Evolutionary conservation across 1,284 basidiomycete genomes (phyloP).

Genomic region (Pyrrhoderma noxium): DNA sequence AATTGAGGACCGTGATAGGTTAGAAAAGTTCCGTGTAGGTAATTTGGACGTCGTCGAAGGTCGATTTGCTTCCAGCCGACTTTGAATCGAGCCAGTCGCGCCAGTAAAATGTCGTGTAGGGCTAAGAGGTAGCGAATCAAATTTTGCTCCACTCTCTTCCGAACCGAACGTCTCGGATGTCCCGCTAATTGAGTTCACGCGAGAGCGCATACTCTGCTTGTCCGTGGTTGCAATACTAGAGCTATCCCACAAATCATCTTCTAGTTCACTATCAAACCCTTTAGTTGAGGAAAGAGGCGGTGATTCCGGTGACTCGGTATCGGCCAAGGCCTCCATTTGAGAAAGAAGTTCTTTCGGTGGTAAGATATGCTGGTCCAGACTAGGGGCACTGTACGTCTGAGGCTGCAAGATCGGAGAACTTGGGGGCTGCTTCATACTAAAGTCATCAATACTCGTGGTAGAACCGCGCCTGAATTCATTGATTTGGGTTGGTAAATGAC

Average conservation of each 20-base stretch:
- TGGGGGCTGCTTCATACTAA: not conserved
- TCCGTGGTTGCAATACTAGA: slow-evolving; percentile 8
- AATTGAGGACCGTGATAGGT: not conserved
- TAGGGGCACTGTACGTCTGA: not conserved
- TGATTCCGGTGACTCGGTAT: slow-evolving; percentile 11
- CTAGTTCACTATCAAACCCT: slow-evolving; percentile 10
- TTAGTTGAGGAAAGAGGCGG: slow-evolving; percentile 12
- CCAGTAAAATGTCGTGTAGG: slow-evolving; percentile 14
- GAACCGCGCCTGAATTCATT: not conserved
- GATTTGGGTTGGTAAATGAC: slow-evolving; percentile 5
- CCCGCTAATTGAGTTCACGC: slow-evolving; percentile 12
- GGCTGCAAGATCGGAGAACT: slow-evolving; percentile 1
- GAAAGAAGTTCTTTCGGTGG: slow-evolving; percentile 16
- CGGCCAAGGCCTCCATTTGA: slow-evolving; percentile 17
- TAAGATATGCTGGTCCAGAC: slow-evolving; percentile 15
- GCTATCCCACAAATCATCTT: slow-evolving; percentile 15
- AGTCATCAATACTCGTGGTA: slow-evolving; percentile 3
- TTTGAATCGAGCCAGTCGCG: slow-evolving; percentile 14
- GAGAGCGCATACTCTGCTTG: slow-evolving; percentile 12
- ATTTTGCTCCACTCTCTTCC: slow-evolving; percentile 3
- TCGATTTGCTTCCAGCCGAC: slow-evolving; percentile 10
- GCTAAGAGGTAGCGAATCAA: slow-evolving; percentile 1
- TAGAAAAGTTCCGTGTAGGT: slow-evolving; percentile 9
- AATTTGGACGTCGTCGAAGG: slow-evolving; percentile 14
- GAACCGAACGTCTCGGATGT: slow-evolving; percentile 7